Evolutionary conservation across 2,329 filamentous ascomycete species (phyloP).

Genomic region (Trichoderma atrobrunneum): DNA sequence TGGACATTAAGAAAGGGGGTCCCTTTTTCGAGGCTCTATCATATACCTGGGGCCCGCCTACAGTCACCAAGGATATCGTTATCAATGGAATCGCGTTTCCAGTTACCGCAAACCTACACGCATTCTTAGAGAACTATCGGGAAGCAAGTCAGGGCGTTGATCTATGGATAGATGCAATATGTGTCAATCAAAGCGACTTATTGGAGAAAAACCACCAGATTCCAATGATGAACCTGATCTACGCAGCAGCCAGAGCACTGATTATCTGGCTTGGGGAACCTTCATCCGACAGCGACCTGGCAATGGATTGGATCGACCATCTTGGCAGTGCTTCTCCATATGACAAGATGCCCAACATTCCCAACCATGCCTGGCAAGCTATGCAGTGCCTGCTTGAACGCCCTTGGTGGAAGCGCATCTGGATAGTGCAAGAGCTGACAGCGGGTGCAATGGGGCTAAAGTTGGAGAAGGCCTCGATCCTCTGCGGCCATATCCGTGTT

Average conservation of each 20-base stretch:
- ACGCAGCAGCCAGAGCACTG: not conserved
- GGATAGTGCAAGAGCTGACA: not conserved
- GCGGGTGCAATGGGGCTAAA: not conserved
- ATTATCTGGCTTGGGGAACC: not conserved
- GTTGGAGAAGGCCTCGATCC: not conserved
- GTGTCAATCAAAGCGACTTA: not conserved
- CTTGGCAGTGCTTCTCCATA: not conserved
- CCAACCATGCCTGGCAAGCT: not conserved
- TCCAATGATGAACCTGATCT: conserved; percentile 7
- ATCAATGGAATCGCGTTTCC: not conserved
- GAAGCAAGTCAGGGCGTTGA: not conserved
- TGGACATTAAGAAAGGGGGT: too few relatives aligned
- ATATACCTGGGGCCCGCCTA: not conserved
- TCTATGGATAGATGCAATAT: conserved; percentile 6
- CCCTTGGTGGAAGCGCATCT: conserved; percentile 6
- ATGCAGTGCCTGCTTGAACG: not conserved
- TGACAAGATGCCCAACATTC: not conserved
- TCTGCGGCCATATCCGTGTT: not conserved
- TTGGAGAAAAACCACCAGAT: conserved; percentile 4
- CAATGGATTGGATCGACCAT: not conserved
- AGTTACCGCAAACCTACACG: not conserved
- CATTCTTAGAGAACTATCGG: not conserved
- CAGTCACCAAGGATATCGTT: not conserved
- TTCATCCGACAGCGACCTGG: not conserved
- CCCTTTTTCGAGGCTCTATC: not conserved